Base-by-base conservation (phyloP, 768 basidiomycete species). In the Tulasnella sp. region DNA sequence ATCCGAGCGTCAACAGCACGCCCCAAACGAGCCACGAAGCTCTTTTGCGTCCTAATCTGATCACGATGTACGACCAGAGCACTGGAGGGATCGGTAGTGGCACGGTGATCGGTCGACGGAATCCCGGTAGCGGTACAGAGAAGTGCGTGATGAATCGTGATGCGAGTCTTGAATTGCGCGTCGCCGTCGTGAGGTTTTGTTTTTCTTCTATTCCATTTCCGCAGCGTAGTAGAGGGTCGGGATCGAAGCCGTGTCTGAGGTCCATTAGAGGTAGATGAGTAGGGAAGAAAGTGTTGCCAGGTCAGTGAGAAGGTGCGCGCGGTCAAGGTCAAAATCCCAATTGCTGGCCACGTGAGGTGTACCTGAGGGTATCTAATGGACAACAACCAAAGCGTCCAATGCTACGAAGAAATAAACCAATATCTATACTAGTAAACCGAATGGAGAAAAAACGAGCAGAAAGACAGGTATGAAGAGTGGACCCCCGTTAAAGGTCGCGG, bases 51-150 rank as follows among this genome's bases (percentile, higher is more conserved):
- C 90, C 90, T 81, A 91, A 88, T 71, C 89, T 89, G 74, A 87
- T 83, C 75, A 89, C 83, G 79, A 85, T 86, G 81, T 87, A 86
- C 70, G 89, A 87, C 83, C 91, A 89, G 78, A 93, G 81, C 80
- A 88, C 88, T 26, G 86, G 83, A 26, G 90, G 86, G 82, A 93
- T 92, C 79, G 89, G 89, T 74, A 91, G 80, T 81, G 87, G 86
- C 73, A 94, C 80, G 20, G 91, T 81, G 57, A 87, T 67, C 29
- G 61, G 61, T 67, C 61, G 61, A 5, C 61, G 61, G 16, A 67
- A 29, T 26, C 61, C 61, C 29, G 61, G 61, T 67, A 67, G 7
- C n/a, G 61, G 61, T 26, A 67, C n/a, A 5, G 61, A 67, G 29
- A 67, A 67, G 13, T 67, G 61, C 61, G 61, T 67, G 61, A 67